Evolutionary conservation across 2,329 filamentous ascomycete species (phyloP).

Genomic region (Capronia epimyces): DNA sequence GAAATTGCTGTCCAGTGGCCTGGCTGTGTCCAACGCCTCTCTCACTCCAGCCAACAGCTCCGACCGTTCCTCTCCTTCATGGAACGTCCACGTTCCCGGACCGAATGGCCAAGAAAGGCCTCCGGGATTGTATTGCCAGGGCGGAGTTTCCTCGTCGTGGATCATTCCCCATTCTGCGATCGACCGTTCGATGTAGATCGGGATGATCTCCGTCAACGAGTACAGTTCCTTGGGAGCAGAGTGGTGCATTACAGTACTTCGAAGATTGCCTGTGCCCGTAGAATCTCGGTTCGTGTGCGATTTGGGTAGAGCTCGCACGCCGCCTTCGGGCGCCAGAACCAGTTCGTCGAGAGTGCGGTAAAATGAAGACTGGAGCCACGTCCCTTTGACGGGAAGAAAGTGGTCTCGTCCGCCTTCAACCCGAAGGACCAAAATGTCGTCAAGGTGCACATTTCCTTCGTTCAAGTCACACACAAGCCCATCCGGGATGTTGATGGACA

Average conservation of each 20-base stretch:
- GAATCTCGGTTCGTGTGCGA: conserved; percentile 37
- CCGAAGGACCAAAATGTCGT: conserved; percentile 82
- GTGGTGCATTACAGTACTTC: conserved; percentile 43
- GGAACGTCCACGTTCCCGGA: conserved; percentile 45
- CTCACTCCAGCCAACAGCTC: conserved; percentile 43
- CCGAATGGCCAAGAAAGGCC: conserved; percentile 56
- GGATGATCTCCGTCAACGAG: conserved; percentile 75
- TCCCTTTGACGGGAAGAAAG: conserved; percentile 74
- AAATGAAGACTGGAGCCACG: conserved; percentile 77
- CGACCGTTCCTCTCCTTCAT: conserved; percentile 38
- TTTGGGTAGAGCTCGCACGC: conserved; percentile 62
- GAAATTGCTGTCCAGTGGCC: conserved; percentile 57
- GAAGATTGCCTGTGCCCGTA: conserved; percentile 16
- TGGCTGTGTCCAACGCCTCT: conserved; percentile 69
- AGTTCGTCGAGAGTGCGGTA: conserved; percentile 83
- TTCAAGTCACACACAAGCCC: conserved; percentile 66
- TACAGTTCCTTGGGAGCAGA: conserved; percentile 87
- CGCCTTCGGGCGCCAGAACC: conserved; percentile 71
- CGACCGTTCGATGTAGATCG: conserved; percentile 53
- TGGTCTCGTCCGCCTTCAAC: conserved; percentile 82
- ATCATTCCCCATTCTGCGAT: conserved; percentile 61
- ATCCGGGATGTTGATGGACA: conserved; percentile 63
- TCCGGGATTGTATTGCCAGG: conserved; percentile 48
- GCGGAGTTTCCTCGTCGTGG: conserved; percentile 40
- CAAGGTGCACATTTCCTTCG: conserved; percentile 58